Evolutionary conservation across 345 rosid genomes (phyloP).

Genomic region (Trapa bicornis): DNA sequence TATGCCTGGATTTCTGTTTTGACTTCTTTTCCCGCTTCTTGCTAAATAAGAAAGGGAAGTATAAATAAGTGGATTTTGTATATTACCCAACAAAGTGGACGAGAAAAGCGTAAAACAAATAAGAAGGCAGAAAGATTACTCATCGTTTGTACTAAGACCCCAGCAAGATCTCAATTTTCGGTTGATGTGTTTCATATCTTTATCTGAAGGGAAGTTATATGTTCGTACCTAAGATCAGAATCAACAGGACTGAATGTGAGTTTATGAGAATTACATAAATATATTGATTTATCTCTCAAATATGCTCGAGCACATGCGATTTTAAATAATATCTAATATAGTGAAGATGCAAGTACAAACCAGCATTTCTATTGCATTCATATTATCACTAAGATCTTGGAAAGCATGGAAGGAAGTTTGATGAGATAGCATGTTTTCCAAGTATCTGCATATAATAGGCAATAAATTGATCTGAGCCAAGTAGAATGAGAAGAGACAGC

Average conservation of each 20-base stretch:
- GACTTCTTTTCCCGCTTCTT: slow-evolving; percentile 91
- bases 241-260: background rate
- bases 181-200: slow-evolving; percentile 94
- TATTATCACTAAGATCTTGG: slow-evolving; percentile 42
- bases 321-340: background rate
- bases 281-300: background rate
- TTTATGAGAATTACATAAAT: background rate
- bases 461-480: background rate
- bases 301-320: background rate
- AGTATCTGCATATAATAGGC: slow-evolving; percentile 37
- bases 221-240: slow-evolving; percentile 33
- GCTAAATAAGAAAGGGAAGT: slow-evolving; percentile 14
- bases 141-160: slow-evolving; percentile 73
- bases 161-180: slow-evolving; percentile 86
- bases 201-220: slow-evolving; percentile 71
- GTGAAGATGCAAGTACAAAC: slow-evolving; percentile 19
- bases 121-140: slow-evolving; percentile 31
- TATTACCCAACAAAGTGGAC: background rate
- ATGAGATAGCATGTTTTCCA: slow-evolving; percentile 37
- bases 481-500: background rate
- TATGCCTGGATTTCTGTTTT: slow-evolving; percentile 63
- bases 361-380: slow-evolving; percentile 45
- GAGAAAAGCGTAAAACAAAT: background rate
- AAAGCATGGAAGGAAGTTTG: slow-evolving; percentile 41
- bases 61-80: background rate